Evolutionary conservation across 2,329 filamentous ascomycete genomes (phyloP).

Genomic region (Hypoxylon sp.): DNA sequence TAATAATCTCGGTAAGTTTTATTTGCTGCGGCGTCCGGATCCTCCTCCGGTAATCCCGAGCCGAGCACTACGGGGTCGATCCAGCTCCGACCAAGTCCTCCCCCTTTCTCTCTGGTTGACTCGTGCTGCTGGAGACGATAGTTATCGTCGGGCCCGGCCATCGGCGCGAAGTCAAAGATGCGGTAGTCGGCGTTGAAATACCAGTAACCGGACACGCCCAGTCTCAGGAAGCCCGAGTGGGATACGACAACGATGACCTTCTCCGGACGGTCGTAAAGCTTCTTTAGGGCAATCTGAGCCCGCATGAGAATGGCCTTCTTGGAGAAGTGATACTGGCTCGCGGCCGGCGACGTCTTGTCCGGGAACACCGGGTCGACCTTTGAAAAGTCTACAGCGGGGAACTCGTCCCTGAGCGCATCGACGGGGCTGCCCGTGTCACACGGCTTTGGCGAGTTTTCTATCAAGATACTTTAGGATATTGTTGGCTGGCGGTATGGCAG

Average conservation of each 20-base stretch:
- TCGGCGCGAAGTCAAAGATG: constrained; percentile 61
- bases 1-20: constrained; percentile 24
- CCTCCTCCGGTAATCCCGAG: constrained; percentile 49
- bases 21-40: constrained; percentile 30
- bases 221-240: constrained; percentile 69
- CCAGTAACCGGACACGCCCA: constrained; percentile 62
- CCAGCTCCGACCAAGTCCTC: constrained; percentile 60
- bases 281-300: constrained; percentile 58
- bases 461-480: constrained; percentile 35
- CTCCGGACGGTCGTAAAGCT: constrained; percentile 62
- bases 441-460: constrained; percentile 63
- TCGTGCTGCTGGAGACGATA: constrained; percentile 57
- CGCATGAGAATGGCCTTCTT: constrained; percentile 61
- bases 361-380: constrained; percentile 67
- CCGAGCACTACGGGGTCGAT: constrained; percentile 50
- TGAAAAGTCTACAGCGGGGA: constrained; percentile 65
- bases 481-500: constrained; percentile 4
- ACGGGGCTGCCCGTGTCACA: constrained; percentile 68
- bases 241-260: constrained; percentile 70
- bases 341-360: constrained; percentile 63
- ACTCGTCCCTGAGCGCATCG: constrained; percentile 53
- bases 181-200: constrained; percentile 71
- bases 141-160: constrained; percentile 38
- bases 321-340: constrained; percentile 60
- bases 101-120: constrained; percentile 54